These are phyloP conservation scores for Neopestalotiopsis clavispora DNA, from an alignment of 2,329 filamentous ascomycete species.

Conservation along the genomic window DNA sequence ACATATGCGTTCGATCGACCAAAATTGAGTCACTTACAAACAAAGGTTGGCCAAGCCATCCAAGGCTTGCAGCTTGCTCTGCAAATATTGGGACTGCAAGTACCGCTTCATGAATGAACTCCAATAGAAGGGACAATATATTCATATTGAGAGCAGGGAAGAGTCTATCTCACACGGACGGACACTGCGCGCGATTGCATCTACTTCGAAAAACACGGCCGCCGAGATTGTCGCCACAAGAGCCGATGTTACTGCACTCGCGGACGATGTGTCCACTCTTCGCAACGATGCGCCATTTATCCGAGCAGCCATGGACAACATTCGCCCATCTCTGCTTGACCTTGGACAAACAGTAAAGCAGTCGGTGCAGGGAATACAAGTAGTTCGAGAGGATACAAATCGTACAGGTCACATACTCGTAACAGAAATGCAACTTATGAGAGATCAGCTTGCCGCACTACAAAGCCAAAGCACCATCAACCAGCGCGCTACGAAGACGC, in stretches of 20 bases:
- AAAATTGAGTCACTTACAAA: slow-evolving; percentile 14
- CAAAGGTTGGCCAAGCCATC: slow-evolving; percentile 14
- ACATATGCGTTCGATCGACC: slow-evolving; percentile 20
- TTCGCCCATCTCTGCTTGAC: background rate
- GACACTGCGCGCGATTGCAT: too few species aligned
- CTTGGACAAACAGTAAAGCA: background rate
- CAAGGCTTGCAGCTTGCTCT: slow-evolving; percentile 20
- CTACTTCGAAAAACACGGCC: background rate
- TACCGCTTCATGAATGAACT: too few species aligned
- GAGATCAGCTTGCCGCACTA: too few species aligned
- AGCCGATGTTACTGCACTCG: background rate
- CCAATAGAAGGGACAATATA: too few species aligned
- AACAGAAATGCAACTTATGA: too few species aligned
- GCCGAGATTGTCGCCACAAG: background rate
- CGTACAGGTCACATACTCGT: too few species aligned
- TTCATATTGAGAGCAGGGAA: too few species aligned
- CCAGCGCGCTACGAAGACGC: too few species aligned
- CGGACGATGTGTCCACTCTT: background rate
- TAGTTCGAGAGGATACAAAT: background rate
- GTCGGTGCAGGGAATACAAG: background rate
- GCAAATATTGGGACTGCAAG: slow-evolving; percentile 17
- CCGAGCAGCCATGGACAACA: background rate
- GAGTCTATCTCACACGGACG: too few species aligned
- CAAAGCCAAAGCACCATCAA: too few species aligned
- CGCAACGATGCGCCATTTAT: background rate